These are phyloP conservation scores for Daldinia caldariorum DNA, from an alignment of 495 filamentous ascomycete genomes.

Conservation along the genomic window DNA sequence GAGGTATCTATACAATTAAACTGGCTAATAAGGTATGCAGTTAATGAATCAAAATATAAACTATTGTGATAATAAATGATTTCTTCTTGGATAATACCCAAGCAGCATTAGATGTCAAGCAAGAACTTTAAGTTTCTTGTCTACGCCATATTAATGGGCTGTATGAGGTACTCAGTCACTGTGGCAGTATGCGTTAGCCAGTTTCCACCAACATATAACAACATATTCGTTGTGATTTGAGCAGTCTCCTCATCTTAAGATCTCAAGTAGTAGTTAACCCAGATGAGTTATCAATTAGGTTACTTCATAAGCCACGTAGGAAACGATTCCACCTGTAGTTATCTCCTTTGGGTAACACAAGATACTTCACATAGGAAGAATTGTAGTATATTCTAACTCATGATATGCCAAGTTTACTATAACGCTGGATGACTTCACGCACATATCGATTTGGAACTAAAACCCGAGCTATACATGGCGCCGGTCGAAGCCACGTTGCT, in stretches of 20 bases:
- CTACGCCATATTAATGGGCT: background rate
- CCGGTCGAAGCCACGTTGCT: conserved; percentile 28
- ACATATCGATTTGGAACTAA: conserved; percentile 11
- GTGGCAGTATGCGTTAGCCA: background rate
- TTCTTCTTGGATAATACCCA: background rate
- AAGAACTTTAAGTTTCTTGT: background rate
- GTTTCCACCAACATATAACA: background rate
- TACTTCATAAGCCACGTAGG: conserved; percentile 7
- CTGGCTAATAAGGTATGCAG: background rate
- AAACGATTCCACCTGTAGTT: background rate
- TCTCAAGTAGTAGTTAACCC: background rate
- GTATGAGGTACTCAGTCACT: background rate
- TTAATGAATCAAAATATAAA: background rate
- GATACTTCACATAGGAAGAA: background rate
- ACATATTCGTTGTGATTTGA: background rate
- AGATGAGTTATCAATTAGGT: background rate
- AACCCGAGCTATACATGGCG: conserved; percentile 1
- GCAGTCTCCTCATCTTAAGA: background rate
- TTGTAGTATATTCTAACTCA: background rate
- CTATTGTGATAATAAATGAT: background rate
- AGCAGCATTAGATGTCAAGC: background rate
- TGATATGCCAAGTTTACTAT: conserved; percentile 4
- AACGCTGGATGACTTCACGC: background rate
- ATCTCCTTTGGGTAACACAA: background rate
- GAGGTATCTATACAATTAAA: background rate